These are phyloP conservation scores for Sporothrix brunneoviolacea DNA, from an alignment of 2,329 filamentous ascomycete genomes.

Conservation along the genomic window DNA sequence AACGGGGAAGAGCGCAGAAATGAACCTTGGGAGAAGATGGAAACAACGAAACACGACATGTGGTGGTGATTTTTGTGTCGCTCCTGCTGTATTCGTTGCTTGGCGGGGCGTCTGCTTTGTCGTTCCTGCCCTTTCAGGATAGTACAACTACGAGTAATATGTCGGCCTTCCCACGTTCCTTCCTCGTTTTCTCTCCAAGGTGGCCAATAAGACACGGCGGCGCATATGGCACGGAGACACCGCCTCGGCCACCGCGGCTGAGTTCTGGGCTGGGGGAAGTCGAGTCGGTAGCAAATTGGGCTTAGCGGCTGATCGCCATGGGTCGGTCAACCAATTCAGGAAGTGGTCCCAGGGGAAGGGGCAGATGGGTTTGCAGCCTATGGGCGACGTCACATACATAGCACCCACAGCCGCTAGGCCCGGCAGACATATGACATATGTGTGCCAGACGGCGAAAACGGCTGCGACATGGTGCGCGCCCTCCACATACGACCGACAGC, in stretches of 20 bases:
- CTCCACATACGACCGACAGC: too few relatives aligned
- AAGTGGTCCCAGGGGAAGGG: not conserved
- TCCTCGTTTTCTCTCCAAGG: too few relatives aligned
- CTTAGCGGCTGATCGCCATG: slow-evolving; percentile 22
- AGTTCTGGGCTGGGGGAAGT: not conserved
- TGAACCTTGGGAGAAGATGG: not conserved
- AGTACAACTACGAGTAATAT: too few relatives aligned
- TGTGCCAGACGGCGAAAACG: not conserved
- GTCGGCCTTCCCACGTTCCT: too few relatives aligned
- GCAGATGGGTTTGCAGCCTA: not conserved
- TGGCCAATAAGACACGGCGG: not conserved
- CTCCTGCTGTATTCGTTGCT: slow-evolving; percentile 12
- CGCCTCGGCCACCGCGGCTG: slow-evolving; percentile 8
- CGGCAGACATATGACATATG: not conserved
- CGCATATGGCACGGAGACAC: not conserved
- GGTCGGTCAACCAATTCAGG: slow-evolving; percentile 18
- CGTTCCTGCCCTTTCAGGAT: slow-evolving; percentile 10
- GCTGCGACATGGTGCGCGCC: too few relatives aligned
- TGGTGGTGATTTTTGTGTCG: not conserved
- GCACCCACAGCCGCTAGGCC: not conserved
- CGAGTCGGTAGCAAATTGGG: slow-evolving; percentile 29
- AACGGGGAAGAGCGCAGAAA: too few relatives aligned
- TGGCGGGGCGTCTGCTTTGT: not conserved
- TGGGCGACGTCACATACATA: slow-evolving; percentile 3
- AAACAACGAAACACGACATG: slow-evolving; percentile 4